Percentiles rank a stretch among this genome's conserved stretches.
Conservation (phyloP, 345 rosid species). For the Moricandia arvensis region DNA sequence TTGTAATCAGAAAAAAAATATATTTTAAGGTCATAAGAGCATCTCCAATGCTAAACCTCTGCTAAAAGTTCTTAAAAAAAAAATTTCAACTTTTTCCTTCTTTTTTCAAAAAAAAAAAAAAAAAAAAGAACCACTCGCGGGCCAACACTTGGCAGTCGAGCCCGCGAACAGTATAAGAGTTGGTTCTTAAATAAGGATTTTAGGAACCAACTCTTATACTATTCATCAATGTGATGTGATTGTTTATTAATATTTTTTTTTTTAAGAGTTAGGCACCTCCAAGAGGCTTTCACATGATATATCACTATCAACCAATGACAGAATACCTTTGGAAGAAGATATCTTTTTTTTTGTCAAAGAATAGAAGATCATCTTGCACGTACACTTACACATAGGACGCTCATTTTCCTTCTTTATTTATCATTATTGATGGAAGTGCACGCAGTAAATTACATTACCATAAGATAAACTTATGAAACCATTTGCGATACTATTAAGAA, state of each 20-base stretch:
- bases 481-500: not conserved
- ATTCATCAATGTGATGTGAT: no score
- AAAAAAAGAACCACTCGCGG: no score
- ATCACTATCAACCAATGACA: slow-evolving; percentile 32
- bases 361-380: slow-evolving; percentile 22
- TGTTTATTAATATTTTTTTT: no score
- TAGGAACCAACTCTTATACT: no score
- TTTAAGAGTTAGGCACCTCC: no score
- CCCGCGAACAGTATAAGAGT: no score
- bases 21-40: slow-evolving; percentile 12
- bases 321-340: not conserved
- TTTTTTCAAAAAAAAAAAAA: no score
- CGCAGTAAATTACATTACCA: not conserved
- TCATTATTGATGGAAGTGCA: not conserved
- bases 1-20: not conserved
- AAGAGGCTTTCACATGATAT: slow-evolving; percentile 28
- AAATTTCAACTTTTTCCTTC: no score
- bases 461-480: not conserved
- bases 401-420: not conserved
- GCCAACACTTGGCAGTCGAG: no score
- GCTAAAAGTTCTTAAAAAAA: no score
- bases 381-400: slow-evolving; percentile 4
- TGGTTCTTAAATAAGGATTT: no score
- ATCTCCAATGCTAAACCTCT: no score
- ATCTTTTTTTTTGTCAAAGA: not conserved